Percentiles rank a stretch among this genome's conserved stretches.
Conservation (phyloP, 1,284 basidiomycete genomes). For the Thecaphora frezii region DNA sequence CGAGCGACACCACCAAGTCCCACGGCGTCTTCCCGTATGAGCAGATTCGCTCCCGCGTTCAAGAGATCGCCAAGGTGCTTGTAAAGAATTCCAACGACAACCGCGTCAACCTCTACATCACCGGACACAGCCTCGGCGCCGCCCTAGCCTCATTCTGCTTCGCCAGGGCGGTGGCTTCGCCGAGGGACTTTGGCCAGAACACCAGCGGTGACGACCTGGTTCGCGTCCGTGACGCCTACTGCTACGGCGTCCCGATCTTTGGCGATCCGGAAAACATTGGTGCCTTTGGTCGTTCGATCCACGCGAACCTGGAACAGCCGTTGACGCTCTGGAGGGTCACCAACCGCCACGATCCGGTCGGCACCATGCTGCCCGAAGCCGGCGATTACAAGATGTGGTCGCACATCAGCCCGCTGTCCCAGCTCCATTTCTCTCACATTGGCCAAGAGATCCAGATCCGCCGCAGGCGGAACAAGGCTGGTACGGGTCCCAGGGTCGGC, state of each 20-base stretch:
- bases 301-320: conserved; percentile 26
- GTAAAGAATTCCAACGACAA: conserved; percentile 11
- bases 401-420: conserved; percentile 29
- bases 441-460: conserved; percentile 33
- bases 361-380: conserved; percentile 29
- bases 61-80: conserved; percentile 22
- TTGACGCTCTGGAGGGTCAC: conserved; percentile 31
- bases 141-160: conserved; percentile 29
- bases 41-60: conserved; percentile 20
- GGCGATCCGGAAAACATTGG: conserved; percentile 36
- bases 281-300: conserved; percentile 22
- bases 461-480: conserved; percentile 5
- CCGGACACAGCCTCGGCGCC: conserved; percentile 32
- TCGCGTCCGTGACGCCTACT: conserved; percentile 31
- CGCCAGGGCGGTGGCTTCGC: conserved; percentile 22
- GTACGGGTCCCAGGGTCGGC: conserved; percentile 10
- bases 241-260: conserved; percentile 35
- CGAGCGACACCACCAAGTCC: conserved; percentile 18
- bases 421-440: conserved; percentile 40
- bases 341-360: conserved; percentile 30
- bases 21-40: conserved; percentile 25
- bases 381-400: conserved; percentile 23
- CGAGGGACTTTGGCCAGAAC: conserved; percentile 28
- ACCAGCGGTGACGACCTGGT: conserved; percentile 20
- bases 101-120: conserved; percentile 32